Percentiles rank a stretch among this genome's conserved stretches.
These are phyloP conservation scores for Chaetomium sp. DNA, from an alignment of 2,329 filamentous ascomycete genomes.

Conservation along the genomic window DNA sequence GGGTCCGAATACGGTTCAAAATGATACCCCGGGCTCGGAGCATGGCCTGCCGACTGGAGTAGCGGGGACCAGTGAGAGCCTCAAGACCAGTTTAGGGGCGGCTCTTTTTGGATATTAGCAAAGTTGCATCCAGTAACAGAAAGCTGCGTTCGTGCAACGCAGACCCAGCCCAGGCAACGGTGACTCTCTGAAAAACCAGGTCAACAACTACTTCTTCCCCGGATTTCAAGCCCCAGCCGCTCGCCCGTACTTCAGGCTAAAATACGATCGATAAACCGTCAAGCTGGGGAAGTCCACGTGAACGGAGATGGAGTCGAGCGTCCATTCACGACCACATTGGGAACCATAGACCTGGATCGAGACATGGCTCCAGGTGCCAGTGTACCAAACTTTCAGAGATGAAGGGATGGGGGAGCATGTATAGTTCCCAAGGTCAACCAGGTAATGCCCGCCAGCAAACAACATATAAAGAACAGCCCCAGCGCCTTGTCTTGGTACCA, in stretches of 20 bases:
- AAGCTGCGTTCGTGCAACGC: neutral
- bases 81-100: neutral
- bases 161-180: neutral
- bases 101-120: neutral
- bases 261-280: neutral
- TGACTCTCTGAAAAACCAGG: neutral
- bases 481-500: neutral
- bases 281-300: neutral
- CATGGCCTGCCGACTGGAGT: constrained; percentile 1
- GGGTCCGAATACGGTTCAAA: neutral
- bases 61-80: neutral
- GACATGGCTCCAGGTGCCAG: neutral
- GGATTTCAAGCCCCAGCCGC: constrained; percentile 10
- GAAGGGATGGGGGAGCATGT: neutral
- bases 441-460: neutral
- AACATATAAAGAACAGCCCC: neutral
- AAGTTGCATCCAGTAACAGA: neutral
- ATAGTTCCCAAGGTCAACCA: neutral
- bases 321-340: neutral
- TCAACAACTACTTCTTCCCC: neutral
- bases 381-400: constrained; percentile 6
- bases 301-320: neutral
- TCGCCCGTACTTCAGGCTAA: constrained; percentile 24
- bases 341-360: neutral
- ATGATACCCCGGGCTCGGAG: neutral